phyloP scores from a whole-genome alignment of 2,329 filamentous ascomycete species.

The Neospermospora avenae region DNA sequence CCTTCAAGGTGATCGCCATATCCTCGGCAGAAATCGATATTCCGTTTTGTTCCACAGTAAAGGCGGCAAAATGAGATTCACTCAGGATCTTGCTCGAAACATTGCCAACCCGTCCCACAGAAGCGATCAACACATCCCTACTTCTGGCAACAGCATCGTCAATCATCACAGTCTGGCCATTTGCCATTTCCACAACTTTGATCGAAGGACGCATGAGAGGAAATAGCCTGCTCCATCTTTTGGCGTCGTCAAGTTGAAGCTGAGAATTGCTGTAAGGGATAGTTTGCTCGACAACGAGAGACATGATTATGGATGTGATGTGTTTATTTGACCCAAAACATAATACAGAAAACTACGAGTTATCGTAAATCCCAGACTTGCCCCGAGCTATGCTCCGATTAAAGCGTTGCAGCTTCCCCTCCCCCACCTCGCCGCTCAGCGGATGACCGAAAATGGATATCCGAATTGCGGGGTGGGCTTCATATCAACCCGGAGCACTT shows the following conservation, averaged over 20 bases:
- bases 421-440: background rate
- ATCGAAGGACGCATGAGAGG: slow-evolving; percentile 29
- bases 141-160: slow-evolving; percentile 18
- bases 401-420: slow-evolving; percentile 1
- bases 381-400: background rate
- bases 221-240: slow-evolving; percentile 26
- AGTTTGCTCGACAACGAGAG: slow-evolving; percentile 27
- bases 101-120: slow-evolving; percentile 19
- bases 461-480: slow-evolving; percentile 19
- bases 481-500: background rate
- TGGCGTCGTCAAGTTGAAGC: slow-evolving; percentile 23
- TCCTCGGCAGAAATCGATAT: slow-evolving; percentile 11
- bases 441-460: slow-evolving; percentile 17
- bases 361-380: background rate
- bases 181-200: slow-evolving; percentile 15
- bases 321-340: background rate
- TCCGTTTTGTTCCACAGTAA: slow-evolving; percentile 13
- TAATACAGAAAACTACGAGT: background rate
- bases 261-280: slow-evolving; percentile 22
- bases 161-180: slow-evolving; percentile 17
- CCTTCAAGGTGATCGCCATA: slow-evolving; percentile 17
- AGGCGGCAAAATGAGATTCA: slow-evolving; percentile 23
- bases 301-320: slow-evolving; percentile 15
- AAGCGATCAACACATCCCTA: slow-evolving; percentile 20
- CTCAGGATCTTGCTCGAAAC: slow-evolving; percentile 28